Conservation (phyloP, 495 filamentous ascomycete genomes). For the Podospora didyma region DNA sequence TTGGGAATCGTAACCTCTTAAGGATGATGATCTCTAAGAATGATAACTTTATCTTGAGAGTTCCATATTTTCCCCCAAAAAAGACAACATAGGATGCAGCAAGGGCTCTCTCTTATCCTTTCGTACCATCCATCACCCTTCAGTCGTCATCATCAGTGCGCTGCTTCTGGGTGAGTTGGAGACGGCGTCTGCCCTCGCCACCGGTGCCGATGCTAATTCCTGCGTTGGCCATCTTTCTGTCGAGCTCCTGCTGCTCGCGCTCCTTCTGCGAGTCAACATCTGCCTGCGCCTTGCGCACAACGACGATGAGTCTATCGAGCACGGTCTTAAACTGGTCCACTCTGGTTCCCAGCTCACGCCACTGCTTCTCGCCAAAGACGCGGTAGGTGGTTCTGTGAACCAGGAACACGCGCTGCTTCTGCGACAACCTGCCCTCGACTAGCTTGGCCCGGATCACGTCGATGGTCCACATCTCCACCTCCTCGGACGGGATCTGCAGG, state of each 20-base stretch:
- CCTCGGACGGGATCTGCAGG: slow-evolving; percentile 71
- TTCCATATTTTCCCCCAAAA: too few relatives aligned
- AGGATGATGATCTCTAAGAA: too few relatives aligned
- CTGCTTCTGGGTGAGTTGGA: slow-evolving; percentile 23
- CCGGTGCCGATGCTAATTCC: slow-evolving; percentile 30
- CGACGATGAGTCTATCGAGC: slow-evolving; percentile 66
- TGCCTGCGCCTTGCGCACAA: slow-evolving; percentile 74
- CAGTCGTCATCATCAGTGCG: slow-evolving; percentile 48
- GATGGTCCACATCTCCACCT: slow-evolving; percentile 97
- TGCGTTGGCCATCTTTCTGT: slow-evolving; percentile 48
- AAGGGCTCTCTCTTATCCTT: background rate
- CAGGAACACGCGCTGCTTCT: slow-evolving; percentile 85
- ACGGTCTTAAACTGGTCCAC: slow-evolving; percentile 86
- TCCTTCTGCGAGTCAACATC: slow-evolving; percentile 56
- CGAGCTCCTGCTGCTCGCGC: slow-evolving; percentile 54
- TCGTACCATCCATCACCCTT: slow-evolving; percentile 10
- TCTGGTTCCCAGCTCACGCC: slow-evolving; percentile 84
- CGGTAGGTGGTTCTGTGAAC: slow-evolving; percentile 93
- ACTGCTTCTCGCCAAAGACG: slow-evolving; percentile 96
- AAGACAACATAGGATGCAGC: background rate
- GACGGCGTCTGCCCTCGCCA: slow-evolving; percentile 18
- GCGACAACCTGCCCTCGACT: slow-evolving; percentile 89
- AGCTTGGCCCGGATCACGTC: slow-evolving; percentile 93
- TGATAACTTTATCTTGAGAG: too few relatives aligned
- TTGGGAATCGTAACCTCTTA: too few relatives aligned